Base-by-base conservation (phyloP, 73 alveolate genomes). In the Paramecium pentaurelia region DNA sequence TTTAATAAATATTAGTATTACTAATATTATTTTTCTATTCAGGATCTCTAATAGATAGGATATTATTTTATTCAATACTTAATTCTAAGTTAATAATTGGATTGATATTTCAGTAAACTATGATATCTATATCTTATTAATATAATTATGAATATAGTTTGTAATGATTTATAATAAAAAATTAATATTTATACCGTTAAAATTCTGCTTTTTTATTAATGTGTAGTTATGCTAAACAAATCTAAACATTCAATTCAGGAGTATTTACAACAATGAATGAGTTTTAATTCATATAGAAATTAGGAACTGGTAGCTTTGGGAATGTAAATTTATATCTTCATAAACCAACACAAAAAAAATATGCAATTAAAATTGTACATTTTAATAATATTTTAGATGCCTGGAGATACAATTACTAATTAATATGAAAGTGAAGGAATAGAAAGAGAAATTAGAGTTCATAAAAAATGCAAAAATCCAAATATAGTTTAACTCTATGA, bases 231-330 rank as follows among this genome's bases (percentile, higher is more conserved):
- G 87, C 87, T n/a, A 73, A 44, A 32, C 18, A 34, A 38, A 80
- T 80, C 44, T 80, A 80, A 49, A 45, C 91, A 2, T 80, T 44
- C 30, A 80, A 80, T 80, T 32, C 30, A 80, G 91, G 91, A 25
- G 12, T 28, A 22, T 80, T 80, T 47, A 45, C 71, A 80, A 80
- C 77, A 10, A 34, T 80, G 73, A 80, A 49, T 40, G 91, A 80
- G n/a, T 80, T 80, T 47, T 20, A 80, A 80, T 80, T n/a, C 91
- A 80, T 80, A 9, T 27, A 34, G 12, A 89, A 64, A 34, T 54
- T 89, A 22, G 94, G 94, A 30, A 83, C 68, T 42, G 94, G 94
- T 36, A 71, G 92, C 9, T 89, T 89, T 45, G 94, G 94, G 6
- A 71, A 51, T 49, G 94, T 89, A 7, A 77, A 71, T 30, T 60